Evolutionary conservation across 306 rosid genomes (phyloP).

Genomic region (Boehmeria nivea): DNA sequence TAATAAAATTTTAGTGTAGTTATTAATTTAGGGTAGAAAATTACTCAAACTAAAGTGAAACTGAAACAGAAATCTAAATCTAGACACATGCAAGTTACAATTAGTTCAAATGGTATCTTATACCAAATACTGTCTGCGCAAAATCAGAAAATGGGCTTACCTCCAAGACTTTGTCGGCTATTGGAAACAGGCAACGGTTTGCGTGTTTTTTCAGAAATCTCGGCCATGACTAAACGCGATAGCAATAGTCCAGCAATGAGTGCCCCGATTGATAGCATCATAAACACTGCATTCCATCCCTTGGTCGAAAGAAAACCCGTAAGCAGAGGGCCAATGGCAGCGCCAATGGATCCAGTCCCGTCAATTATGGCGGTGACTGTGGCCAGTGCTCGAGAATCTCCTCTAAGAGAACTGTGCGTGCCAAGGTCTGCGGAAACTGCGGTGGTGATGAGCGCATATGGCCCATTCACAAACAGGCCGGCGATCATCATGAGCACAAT

Average conservation of each 20-base stretch:
- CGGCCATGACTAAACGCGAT: conserved; percentile 52
- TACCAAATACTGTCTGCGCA: background rate
- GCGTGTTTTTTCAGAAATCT: conserved; percentile 41
- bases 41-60: no score
- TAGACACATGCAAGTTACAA: background rate
- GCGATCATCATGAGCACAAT: conserved; percentile 64
- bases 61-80: no score
- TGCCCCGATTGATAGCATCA: conserved; percentile 61
- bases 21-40: no score
- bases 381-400: conserved; percentile 79
- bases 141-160: conserved; percentile 25
- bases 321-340: conserved; percentile 84
- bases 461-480: conserved; percentile 77
- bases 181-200: conserved; percentile 27
- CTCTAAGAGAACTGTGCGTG: conserved; percentile 63
- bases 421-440: conserved; percentile 93
- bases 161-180: conserved; percentile 35
- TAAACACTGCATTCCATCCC: conserved; percentile 69
- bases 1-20: no score
- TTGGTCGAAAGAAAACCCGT: conserved; percentile 64
- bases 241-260: conserved; percentile 64
- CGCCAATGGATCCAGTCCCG: conserved; percentile 83
- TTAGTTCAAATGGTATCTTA: no score
- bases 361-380: conserved; percentile 85
- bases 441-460: conserved; percentile 82